Percentiles rank a stretch among this genome's conserved stretches.
These are phyloP conservation scores for Colletotrichum trifolii DNA, from an alignment of 2,329 filamentous ascomycete species.

Conservation along the genomic window DNA sequence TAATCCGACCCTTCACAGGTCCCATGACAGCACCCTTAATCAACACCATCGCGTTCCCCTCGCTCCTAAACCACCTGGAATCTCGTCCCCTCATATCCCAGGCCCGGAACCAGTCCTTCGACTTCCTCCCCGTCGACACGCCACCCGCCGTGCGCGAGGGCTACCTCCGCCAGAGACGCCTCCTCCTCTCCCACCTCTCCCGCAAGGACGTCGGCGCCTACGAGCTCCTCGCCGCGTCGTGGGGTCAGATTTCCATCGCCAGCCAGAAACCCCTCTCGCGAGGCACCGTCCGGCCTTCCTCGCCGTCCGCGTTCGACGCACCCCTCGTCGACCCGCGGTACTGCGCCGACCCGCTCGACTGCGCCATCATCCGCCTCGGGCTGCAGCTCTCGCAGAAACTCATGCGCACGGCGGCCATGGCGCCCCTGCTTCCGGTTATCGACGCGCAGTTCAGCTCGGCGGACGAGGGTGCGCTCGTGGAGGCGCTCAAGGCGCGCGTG, in stretches of 20 bases:
- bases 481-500: constrained; percentile 48
- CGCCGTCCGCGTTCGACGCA: constrained; percentile 48
- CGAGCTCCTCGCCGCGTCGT: constrained; percentile 46
- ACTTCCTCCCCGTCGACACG: constrained; percentile 39
- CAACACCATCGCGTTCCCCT: constrained; percentile 43
- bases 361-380: constrained; percentile 41
- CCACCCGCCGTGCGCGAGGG: constrained; percentile 50
- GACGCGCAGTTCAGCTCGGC: constrained; percentile 38
- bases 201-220: constrained; percentile 40
- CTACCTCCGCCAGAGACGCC: constrained; percentile 48
- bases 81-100: constrained; percentile 39
- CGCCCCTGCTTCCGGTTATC: constrained; percentile 35
- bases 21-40: constrained; percentile 41
- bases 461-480: constrained; percentile 41
- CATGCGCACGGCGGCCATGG: constrained; percentile 42
- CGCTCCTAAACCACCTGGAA: constrained; percentile 40
- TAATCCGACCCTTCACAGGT: constrained; percentile 6
- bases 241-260: constrained; percentile 45
- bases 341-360: constrained; percentile 56
- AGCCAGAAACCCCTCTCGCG: constrained; percentile 56
- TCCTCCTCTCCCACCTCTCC: constrained; percentile 40
- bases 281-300: constrained; percentile 53
- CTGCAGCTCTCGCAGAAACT: constrained; percentile 42
- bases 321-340: constrained; percentile 56
- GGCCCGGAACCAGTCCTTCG: constrained; percentile 38